A percentile compares a stretch with the other conserved stretches of the same genome.
phyloP scores from a whole-genome alignment of 1,139 yeast genomes.

The Lodderomyces theae region DNA sequence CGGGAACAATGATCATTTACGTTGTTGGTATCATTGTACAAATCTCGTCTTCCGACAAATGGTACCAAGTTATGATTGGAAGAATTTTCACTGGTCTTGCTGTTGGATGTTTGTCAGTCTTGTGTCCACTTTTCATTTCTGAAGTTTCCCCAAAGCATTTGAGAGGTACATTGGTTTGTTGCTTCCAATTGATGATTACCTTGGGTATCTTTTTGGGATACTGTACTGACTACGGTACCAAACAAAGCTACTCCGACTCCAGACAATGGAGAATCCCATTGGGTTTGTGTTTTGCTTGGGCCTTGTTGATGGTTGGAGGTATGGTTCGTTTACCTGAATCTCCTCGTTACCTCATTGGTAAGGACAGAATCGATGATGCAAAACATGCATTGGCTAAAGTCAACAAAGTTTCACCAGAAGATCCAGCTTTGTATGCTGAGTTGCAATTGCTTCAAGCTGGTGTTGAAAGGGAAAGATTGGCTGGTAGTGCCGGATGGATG shows the following conservation, averaged over 20 bases:
- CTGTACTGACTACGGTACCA: constrained; percentile 64
- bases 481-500: constrained; percentile 68
- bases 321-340: constrained; percentile 65
- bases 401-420: constrained; percentile 59
- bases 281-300: constrained; percentile 59
- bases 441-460: constrained; percentile 60
- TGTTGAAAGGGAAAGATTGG: constrained; percentile 58
- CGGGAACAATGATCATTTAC: constrained; percentile 45
- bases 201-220: constrained; percentile 69
- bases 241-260: constrained; percentile 41
- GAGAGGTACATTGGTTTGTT: constrained; percentile 70
- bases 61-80: constrained; percentile 58
- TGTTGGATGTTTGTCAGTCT: constrained; percentile 66
- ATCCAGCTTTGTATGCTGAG: constrained; percentile 57
- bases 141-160: constrained; percentile 68
- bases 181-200: constrained; percentile 68
- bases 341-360: constrained; percentile 49
- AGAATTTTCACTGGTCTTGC: constrained; percentile 68
- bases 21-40: constrained; percentile 49
- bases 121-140: constrained; percentile 66
- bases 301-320: constrained; percentile 50
- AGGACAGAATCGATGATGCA: constrained; percentile 39
- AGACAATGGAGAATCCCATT: constrained; percentile 67
- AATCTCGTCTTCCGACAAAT: constrained; percentile 34
- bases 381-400: constrained; percentile 57